phyloP scores from a whole-genome alignment of 1,284 basidiomycete species.

The Singerocomus inundabilis region DNA sequence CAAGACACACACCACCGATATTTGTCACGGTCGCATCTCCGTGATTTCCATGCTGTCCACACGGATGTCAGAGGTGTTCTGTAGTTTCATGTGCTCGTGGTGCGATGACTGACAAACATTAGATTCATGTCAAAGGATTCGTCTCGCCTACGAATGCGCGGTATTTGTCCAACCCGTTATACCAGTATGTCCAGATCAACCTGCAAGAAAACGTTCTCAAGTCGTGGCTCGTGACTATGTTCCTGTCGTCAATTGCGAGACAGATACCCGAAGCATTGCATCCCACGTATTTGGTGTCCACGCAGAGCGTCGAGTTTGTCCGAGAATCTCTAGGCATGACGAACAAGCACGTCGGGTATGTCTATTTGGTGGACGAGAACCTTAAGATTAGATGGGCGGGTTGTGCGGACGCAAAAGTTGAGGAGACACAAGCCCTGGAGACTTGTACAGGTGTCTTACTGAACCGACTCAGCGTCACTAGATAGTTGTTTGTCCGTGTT shows the following conservation, averaged over 20 bases:
- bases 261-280: constrained; percentile 67
- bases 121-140: constrained; percentile 85
- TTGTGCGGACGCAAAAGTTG: constrained; percentile 76
- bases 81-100: not conserved
- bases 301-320: constrained; percentile 77
- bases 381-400: constrained; percentile 91
- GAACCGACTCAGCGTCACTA: constrained; percentile 41
- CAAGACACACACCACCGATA: constrained; percentile 73
- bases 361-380: constrained; percentile 87
- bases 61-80: constrained; percentile 78
- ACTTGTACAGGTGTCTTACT: constrained; percentile 77
- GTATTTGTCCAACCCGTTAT: constrained; percentile 63
- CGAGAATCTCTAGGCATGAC: constrained; percentile 82
- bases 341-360: constrained; percentile 92
- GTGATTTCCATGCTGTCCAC: constrained; percentile 81
- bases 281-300: constrained; percentile 77
- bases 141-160: constrained; percentile 60
- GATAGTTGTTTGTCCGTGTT: constrained; percentile 35
- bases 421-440: constrained; percentile 71
- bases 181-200: constrained; percentile 87
- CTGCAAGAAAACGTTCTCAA: constrained; percentile 91
- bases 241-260: constrained; percentile 70
- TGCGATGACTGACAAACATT: constrained; percentile 8
- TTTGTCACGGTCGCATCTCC: constrained; percentile 76
- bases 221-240: constrained; percentile 83